Evolutionary conservation across 164 flowering plant species (phyloP).

Genomic region (Nymphaea colorata): DNA sequence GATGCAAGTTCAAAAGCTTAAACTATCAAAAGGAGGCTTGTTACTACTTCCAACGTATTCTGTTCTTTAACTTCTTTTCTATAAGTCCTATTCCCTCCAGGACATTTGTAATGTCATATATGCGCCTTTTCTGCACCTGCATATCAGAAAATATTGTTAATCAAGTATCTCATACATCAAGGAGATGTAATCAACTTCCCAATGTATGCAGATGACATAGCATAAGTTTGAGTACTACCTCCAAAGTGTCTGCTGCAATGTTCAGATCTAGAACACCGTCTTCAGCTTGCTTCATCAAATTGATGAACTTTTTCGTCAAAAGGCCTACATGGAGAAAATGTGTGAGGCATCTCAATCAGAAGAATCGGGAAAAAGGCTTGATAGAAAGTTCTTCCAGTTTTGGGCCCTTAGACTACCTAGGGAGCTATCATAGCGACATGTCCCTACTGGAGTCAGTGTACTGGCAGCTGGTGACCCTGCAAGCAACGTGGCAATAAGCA

Average conservation of each 20-base stretch:
- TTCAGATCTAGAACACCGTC: constrained; percentile 85
- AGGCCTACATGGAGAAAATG: constrained; percentile 31
- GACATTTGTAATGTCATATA: constrained; percentile 95
- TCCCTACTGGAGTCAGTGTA: constrained; percentile 56
- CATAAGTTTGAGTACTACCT: constrained; percentile 24
- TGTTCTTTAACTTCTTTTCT: constrained; percentile 89
- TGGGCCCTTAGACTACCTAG: constrained; percentile 27
- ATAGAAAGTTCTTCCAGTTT: too few relatives aligned
- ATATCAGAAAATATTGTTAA: not conserved
- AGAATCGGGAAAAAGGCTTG: too few relatives aligned
- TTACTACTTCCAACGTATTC: constrained; percentile 87
- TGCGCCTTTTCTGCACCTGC: constrained; percentile 92
- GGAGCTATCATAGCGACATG: constrained; percentile 81
- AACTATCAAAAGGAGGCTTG: not conserved
- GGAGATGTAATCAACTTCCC: too few relatives aligned
- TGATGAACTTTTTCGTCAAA: constrained; percentile 77
- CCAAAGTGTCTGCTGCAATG: constrained; percentile 49
- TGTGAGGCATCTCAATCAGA: too few relatives aligned
- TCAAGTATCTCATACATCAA: too few relatives aligned
- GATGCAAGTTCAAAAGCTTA: not conserved
- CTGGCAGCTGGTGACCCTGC: constrained; percentile 57
- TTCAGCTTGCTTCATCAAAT: constrained; percentile 64
- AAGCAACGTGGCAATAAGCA: not conserved
- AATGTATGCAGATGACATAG: not conserved
- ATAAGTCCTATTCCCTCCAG: constrained; percentile 95